These are phyloP conservation scores for Boletellus ananas DNA, from an alignment of 768 basidiomycete genomes.

Conservation along the genomic window DNA sequence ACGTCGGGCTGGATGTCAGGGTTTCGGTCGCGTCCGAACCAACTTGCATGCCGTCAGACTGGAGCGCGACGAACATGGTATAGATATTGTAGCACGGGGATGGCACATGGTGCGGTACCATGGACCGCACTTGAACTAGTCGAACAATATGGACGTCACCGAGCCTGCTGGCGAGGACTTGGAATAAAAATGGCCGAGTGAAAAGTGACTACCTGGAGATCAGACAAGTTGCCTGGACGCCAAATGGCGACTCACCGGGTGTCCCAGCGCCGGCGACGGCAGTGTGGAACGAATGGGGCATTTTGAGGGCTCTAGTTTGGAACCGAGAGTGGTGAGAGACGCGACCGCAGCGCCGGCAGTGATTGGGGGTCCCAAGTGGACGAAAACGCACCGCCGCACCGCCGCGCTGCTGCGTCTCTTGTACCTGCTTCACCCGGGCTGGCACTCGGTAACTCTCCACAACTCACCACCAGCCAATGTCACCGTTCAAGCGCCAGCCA, in stretches of 20 bases:
- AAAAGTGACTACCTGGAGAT: no score
- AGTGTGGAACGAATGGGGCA: neutral
- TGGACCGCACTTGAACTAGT: neutral
- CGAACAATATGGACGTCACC: neutral
- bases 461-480: slow-evolving; percentile 24
- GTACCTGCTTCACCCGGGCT: slow-evolving; percentile 5
- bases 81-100: neutral
- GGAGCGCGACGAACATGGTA: neutral
- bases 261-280: neutral
- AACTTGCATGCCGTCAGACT: neutral
- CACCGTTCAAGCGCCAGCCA: slow-evolving; percentile 38
- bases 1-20: neutral
- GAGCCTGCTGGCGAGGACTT: neutral
- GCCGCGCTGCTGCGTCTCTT: neutral
- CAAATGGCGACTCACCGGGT: neutral
- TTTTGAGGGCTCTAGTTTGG: neutral
- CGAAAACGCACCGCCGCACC: neutral
- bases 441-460: slow-evolving; percentile 19
- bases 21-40: neutral
- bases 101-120: neutral
- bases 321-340: no score
- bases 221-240: neutral
- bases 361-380: neutral
- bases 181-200: no score
- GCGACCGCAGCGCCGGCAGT: neutral